These are phyloP conservation scores for Eucalyptus marginata DNA, from an alignment of 345 rosid species.

Conservation along the genomic window DNA sequence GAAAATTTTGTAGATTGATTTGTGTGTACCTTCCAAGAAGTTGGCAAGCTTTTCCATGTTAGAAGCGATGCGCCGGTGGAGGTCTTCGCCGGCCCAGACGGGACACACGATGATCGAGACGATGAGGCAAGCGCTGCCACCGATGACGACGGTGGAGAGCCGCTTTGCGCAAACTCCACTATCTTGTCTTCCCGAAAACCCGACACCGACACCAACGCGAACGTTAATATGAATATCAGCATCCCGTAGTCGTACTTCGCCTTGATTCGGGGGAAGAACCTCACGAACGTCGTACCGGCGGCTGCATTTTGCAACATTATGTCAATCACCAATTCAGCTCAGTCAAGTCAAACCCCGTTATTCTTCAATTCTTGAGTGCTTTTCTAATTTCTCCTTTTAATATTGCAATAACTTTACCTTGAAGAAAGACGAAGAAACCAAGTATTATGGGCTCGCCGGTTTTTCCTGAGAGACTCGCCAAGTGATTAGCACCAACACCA, in stretches of 20 bases:
- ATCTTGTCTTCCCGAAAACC: conserved; percentile 49
- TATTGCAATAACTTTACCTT: conserved; percentile 9
- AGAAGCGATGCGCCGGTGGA: conserved; percentile 30
- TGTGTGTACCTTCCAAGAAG: conserved; percentile 39
- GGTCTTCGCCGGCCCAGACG: conserved; percentile 65
- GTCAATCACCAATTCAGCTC: not conserved
- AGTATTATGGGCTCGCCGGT: conserved; percentile 52
- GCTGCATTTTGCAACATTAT: conserved; percentile 20
- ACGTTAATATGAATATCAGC: conserved; percentile 64
- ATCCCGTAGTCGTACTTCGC: conserved; percentile 81
- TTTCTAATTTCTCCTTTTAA: not conserved
- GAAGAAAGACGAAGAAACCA: conserved; percentile 47
- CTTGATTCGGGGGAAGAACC: conserved; percentile 67
- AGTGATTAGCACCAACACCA: conserved; percentile 54
- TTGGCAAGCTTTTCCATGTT: conserved; percentile 41
- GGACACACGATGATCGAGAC: conserved; percentile 42
- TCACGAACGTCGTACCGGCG: conserved; percentile 39
- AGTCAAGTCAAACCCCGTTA: not conserved
- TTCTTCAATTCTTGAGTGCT: not conserved
- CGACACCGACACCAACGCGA: conserved; percentile 54
- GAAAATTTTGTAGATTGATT: not conserved
- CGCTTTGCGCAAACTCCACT: conserved; percentile 38
- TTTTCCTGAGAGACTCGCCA: conserved; percentile 38
- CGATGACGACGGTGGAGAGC: conserved; percentile 56
- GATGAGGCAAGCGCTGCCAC: conserved; percentile 29